A percentile compares a stretch with the other conserved stretches of the same genome.
These are phyloP conservation scores for Bryoerythrophyllum caledonicum DNA, from an alignment of 225 moss, liverwort and hornwort genomes.

Conservation along the genomic window DNA sequence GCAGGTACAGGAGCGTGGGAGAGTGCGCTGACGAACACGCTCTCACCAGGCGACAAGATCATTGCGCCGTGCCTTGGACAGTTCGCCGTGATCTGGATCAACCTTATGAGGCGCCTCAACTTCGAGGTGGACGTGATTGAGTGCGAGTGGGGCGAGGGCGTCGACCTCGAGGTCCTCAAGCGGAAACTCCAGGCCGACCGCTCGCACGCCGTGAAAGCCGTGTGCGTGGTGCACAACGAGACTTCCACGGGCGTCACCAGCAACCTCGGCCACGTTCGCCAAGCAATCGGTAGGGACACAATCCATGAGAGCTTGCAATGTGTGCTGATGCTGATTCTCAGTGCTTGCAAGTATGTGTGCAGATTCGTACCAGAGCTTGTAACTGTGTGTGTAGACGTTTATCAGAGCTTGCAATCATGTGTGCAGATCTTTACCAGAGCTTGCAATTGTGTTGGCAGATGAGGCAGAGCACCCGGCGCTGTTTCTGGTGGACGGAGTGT, in stretches of 20 bases:
- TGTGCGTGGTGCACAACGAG: conserved; percentile 77
- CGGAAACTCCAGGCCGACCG: conserved; percentile 50
- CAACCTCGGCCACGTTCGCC: conserved; percentile 58
- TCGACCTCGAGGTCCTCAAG: conserved; percentile 42
- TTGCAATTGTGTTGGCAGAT: conserved; percentile 38
- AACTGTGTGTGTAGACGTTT: too few species aligned
- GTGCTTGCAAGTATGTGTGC: too few species aligned
- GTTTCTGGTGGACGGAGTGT: conserved; percentile 81
- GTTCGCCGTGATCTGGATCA: conserved; percentile 70
- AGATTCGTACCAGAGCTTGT: too few species aligned
- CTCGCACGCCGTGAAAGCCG: conserved; percentile 54
- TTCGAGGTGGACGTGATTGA: conserved; percentile 76
- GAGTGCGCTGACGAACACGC: conserved; percentile 70
- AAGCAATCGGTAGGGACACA: conserved; percentile 18
- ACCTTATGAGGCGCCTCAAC: conserved; percentile 68
- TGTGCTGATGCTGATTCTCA: too few species aligned
- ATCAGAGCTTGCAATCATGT: too few species aligned
- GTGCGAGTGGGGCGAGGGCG: conserved; percentile 72
- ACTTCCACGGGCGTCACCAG: conserved; percentile 83
- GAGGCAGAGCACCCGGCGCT: conserved; percentile 66
- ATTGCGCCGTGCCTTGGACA: conserved; percentile 60
- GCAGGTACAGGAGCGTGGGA: conserved; percentile 86
- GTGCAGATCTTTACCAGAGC: background rate
- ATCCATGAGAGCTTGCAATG: too few species aligned
- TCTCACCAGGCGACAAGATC: conserved; percentile 76